Percentiles rank a stretch among this genome's conserved stretches.
Conservation (phyloP, 83 land plant species). For the Larix sibirica region DNA sequence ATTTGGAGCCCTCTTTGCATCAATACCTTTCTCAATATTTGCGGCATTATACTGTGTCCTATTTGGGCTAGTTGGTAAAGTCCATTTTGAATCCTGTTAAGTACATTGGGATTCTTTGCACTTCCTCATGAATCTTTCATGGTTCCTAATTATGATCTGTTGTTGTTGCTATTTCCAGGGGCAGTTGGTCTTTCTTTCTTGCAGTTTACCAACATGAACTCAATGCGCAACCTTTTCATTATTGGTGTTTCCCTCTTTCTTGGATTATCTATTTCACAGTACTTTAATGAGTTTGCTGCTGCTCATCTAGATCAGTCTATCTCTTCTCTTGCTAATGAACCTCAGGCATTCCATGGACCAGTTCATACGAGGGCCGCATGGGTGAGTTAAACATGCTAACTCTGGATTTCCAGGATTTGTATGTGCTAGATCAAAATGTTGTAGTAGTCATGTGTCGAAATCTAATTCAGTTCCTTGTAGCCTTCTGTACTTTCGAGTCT, state of each 20-base stretch:
- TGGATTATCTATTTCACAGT: slow-evolving; percentile 85
- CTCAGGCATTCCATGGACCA: slow-evolving; percentile 59
- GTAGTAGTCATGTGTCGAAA: not conserved
- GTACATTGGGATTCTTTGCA: not conserved
- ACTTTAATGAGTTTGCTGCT: slow-evolving; percentile 67
- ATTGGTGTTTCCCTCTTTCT: slow-evolving; percentile 80
- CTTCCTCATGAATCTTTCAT: not conserved
- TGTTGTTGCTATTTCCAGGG: slow-evolving; percentile 36
- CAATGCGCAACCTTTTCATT: slow-evolving; percentile 85
- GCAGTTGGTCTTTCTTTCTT: slow-evolving; percentile 85
- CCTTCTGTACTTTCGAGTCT: not conserved
- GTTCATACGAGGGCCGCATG: slow-evolving; percentile 73
- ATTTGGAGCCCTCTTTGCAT: slow-evolving; percentile 94
- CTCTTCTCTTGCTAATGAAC: not conserved
- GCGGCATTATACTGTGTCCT: slow-evolving; percentile 84
- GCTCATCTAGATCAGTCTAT: not conserved
- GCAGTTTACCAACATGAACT: slow-evolving; percentile 94
- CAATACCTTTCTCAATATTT: slow-evolving; percentile 80
- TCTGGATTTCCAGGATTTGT: not conserved
- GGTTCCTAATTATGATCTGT: not conserved
- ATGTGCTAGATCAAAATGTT: not conserved
- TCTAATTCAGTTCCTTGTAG: not conserved
- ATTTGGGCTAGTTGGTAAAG: slow-evolving; percentile 75
- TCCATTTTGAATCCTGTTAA: slow-evolving; percentile 5
- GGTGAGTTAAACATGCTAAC: slow-evolving; percentile 37